A percentile compares a stretch with the other conserved stretches of the same genome.
Evolutionary conservation across 2,329 filamentous ascomycete genomes (phyloP).

Genomic region (Trichoderma sp.): DNA sequence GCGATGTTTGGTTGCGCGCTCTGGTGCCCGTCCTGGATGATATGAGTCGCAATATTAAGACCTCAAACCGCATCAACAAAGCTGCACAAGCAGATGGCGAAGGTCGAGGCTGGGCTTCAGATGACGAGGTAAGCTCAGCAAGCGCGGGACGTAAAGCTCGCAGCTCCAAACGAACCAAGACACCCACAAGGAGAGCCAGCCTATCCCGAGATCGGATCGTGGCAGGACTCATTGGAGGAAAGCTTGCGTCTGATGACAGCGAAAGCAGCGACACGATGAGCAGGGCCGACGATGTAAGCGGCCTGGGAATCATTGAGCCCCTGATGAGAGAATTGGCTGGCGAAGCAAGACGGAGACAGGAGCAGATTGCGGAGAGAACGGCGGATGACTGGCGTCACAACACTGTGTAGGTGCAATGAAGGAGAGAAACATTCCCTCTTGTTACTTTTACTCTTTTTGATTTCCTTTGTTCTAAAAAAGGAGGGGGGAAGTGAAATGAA

Average conservation of each 20-base stretch:
- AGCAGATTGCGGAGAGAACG: slow-evolving; percentile 14
- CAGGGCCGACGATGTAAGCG: slow-evolving; percentile 33
- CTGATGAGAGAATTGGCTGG: slow-evolving; percentile 45
- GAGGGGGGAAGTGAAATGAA: background rate
- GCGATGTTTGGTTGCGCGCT: slow-evolving; percentile 45
- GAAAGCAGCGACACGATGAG: slow-evolving; percentile 28
- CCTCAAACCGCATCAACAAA: background rate
- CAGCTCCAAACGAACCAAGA: slow-evolving; percentile 22
- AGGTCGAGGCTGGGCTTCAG: slow-evolving; percentile 34
- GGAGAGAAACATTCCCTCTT: background rate
- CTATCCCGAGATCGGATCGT: slow-evolving; percentile 33
- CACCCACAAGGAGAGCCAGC: slow-evolving; percentile 27
- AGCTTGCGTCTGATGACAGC: slow-evolving; percentile 20
- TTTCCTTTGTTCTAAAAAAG: background rate
- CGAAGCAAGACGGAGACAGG: slow-evolving; percentile 27
- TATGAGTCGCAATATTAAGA: slow-evolving; percentile 39
- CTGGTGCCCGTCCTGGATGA: slow-evolving; percentile 46
- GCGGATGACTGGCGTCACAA: slow-evolving; percentile 14
- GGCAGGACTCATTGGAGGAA: slow-evolving; percentile 29
- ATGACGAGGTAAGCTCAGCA: slow-evolving; percentile 30
- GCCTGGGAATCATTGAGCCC: slow-evolving; percentile 43
- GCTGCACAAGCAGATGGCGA: slow-evolving; percentile 10
- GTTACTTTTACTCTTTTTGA: background rate
- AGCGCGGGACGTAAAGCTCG: slow-evolving; percentile 16
- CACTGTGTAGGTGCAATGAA: background rate